phyloP scores from a whole-genome alignment of 148 eudicot species.

The Rhododendron vialii region DNA sequence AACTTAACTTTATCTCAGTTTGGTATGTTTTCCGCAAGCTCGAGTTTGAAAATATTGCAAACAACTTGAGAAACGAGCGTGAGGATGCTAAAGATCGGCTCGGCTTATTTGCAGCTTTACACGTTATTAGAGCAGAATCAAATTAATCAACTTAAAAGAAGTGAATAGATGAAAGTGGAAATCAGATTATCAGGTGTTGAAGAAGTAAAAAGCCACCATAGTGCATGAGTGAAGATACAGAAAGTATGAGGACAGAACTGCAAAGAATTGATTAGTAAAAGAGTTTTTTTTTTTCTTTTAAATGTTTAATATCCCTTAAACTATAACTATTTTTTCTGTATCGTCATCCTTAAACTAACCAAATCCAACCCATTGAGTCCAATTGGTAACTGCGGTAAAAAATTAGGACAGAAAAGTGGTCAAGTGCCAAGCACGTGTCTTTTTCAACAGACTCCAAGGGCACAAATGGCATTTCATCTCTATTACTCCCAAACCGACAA shows the following conservation, averaged over 20 bases:
- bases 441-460: too few relatives aligned
- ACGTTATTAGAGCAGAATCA: constrained; percentile 25
- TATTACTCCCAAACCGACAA: too few relatives aligned
- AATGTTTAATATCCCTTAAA: too few relatives aligned
- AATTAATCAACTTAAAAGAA: background rate
- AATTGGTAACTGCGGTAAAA: too few relatives aligned
- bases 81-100: background rate
- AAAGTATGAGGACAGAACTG: background rate
- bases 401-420: too few relatives aligned
- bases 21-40: background rate
- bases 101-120: constrained; percentile 50
- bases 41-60: background rate
- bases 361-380: too few relatives aligned
- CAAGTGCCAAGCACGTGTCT: too few relatives aligned
- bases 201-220: background rate
- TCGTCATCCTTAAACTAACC: too few relatives aligned
- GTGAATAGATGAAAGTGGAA: background rate
- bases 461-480: too few relatives aligned
- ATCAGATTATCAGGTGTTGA: background rate
- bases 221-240: background rate
- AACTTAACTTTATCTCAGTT: background rate
- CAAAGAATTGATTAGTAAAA: background rate
- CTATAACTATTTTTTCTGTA: too few relatives aligned
- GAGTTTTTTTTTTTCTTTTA: too few relatives aligned
- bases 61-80: background rate